phyloP scores from a whole-genome alignment of 176 grass and related monocot species.

The Chloris gayana region DNA sequence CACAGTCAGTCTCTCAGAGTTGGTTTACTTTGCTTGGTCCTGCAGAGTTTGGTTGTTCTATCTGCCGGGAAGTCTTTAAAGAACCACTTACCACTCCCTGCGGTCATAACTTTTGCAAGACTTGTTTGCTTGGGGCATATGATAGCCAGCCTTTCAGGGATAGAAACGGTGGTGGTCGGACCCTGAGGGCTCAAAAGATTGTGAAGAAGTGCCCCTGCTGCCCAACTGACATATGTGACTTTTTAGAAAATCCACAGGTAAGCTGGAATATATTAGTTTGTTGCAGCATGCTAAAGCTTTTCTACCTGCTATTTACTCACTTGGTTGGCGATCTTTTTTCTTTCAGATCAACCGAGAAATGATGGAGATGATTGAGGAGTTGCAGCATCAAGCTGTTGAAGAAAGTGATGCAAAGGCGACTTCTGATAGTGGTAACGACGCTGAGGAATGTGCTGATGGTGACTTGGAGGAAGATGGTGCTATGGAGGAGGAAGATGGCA shows the following conservation, averaged over 20 bases:
- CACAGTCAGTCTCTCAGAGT: not conserved
- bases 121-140: conserved; percentile 72
- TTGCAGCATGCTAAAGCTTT: not conserved
- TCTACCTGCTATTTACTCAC: not conserved
- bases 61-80: conserved; percentile 67
- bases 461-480: conserved; percentile 21
- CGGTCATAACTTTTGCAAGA: conserved; percentile 91
- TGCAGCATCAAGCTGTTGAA: conserved; percentile 57
- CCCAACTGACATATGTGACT: conserved; percentile 84
- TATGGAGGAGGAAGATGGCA: conserved; percentile 35
- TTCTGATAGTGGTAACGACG: conserved; percentile 26
- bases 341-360: conserved; percentile 87
- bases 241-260: conserved; percentile 85
- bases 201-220: conserved; percentile 86
- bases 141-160: conserved; percentile 68
- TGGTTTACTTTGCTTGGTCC: conserved; percentile 16
- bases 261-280: not conserved
- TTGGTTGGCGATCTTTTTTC: conserved; percentile 10
- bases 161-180: conserved; percentile 74
- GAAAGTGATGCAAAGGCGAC: conserved; percentile 42
- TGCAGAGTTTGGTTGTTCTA: conserved; percentile 87
- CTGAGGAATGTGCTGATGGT: conserved; percentile 36
- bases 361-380: conserved; percentile 69
- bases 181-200: conserved; percentile 82
- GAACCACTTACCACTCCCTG: conserved; percentile 88